Evolutionary conservation across 2,329 filamentous ascomycete species (phyloP).

Genomic region (Alternaria rosae): DNA sequence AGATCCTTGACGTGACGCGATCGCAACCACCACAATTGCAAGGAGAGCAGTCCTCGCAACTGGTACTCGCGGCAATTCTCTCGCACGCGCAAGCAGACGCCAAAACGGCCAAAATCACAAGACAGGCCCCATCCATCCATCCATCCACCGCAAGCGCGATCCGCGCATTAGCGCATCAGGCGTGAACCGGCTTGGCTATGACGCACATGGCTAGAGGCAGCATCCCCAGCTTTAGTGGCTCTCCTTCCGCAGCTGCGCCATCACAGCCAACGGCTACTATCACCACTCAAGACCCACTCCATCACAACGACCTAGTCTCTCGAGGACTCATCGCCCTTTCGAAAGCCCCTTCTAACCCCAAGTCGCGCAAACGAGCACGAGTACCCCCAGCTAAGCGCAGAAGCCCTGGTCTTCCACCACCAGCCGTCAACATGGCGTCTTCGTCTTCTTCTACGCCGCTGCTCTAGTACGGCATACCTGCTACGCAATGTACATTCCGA

Average conservation of each 20-base stretch:
- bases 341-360: neutral
- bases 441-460: slow-evolving; percentile 50
- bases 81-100: slow-evolving; percentile 3
- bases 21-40: neutral
- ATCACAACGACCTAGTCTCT: slow-evolving; percentile 9
- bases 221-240: slow-evolving; percentile 32
- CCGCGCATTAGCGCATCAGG: slow-evolving; percentile 17
- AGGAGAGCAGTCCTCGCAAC: neutral
- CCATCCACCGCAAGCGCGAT: slow-evolving; percentile 4
- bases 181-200: slow-evolving; percentile 27
- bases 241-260: slow-evolving; percentile 16
- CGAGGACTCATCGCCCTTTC: slow-evolving; percentile 14
- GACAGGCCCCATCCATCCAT: neutral
- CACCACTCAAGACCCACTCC: slow-evolving; percentile 5
- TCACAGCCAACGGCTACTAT: neutral
- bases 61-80: neutral
- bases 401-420: neutral
- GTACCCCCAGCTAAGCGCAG: slow-evolving; percentile 1
- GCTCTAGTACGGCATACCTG: slow-evolving; percentile 44
- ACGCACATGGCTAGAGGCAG: slow-evolving; percentile 33
- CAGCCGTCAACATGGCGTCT: slow-evolving; percentile 44
- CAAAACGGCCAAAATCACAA: neutral
- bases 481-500: neutral
- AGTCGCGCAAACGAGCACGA: slow-evolving; percentile 5
- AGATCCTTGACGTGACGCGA: neutral